phyloP scores from a whole-genome alignment of 805 yeast genomes.

The Hagleromyces aurorensis region DNA sequence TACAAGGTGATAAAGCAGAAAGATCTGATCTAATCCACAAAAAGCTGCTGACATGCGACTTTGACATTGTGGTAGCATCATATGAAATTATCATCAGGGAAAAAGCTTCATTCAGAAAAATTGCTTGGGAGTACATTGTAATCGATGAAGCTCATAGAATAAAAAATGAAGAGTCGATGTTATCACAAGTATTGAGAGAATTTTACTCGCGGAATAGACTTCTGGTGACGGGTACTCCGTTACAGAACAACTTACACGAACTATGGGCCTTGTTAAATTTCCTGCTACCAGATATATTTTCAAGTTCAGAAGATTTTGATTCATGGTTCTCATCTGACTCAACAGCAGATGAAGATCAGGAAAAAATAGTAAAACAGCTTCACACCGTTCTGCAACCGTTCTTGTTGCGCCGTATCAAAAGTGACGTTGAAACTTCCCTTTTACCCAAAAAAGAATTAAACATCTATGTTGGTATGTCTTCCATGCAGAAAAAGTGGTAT shows the following conservation, averaged over 20 bases:
- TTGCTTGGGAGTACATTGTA: slow-evolving; percentile 68
- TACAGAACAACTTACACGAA: slow-evolving; percentile 73
- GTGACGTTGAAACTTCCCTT: slow-evolving; percentile 73
- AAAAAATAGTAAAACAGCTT: slow-evolving; percentile 53
- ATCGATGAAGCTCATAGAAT: slow-evolving; percentile 79
- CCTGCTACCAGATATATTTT: slow-evolving; percentile 69
- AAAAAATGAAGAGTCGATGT: slow-evolving; percentile 64
- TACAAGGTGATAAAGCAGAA: slow-evolving; percentile 69
- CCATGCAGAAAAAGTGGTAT: slow-evolving; percentile 76
- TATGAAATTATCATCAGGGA: slow-evolving; percentile 74
- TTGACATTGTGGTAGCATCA: slow-evolving; percentile 65
- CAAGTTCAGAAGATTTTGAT: slow-evolving; percentile 66
- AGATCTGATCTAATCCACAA: slow-evolving; percentile 47
- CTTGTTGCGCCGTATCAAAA: slow-evolving; percentile 64
- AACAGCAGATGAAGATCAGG: slow-evolving; percentile 37
- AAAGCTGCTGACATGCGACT: slow-evolving; percentile 48
- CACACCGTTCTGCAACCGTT: slow-evolving; percentile 74
- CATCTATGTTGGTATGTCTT: slow-evolving; percentile 64
- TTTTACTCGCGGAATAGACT: slow-evolving; percentile 64
- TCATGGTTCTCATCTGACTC: slow-evolving; percentile 55
- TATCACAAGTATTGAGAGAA: slow-evolving; percentile 67
- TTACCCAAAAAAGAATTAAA: slow-evolving; percentile 70
- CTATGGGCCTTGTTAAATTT: slow-evolving; percentile 76
- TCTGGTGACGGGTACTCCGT: slow-evolving; percentile 74
- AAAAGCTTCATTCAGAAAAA: slow-evolving; percentile 55